Base-by-base conservation (phyloP, 1,284 basidiomycete genomes). In the Cutaneotrichosporon mucoides region DNA sequence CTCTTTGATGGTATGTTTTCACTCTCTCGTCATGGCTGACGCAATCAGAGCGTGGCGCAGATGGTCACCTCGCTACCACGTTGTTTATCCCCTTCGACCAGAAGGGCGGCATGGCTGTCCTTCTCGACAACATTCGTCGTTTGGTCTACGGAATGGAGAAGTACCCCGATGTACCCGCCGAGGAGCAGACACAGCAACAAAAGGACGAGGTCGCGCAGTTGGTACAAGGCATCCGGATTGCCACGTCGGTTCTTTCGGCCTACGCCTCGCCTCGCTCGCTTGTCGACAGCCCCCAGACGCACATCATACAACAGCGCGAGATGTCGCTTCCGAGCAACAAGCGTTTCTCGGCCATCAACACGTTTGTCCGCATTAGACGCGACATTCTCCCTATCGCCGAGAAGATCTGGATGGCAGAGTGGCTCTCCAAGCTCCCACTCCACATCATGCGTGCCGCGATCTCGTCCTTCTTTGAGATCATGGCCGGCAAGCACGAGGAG, bases 201-300 rank as follows among this genome's bases (percentile, higher is more conserved):
- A 84, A 85, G 63, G 85, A 87, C 60, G 79, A 89, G 33, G 43
- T 43, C 6, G 57, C 61, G 15, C 55, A 63, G 6, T 44, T 46
- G 11, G 47, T 55, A 3, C 37, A 53, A 2, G 53, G 48, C 4
- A 56, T 65, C 5, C 63, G 55, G 15, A 56, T 62, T 45, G 86
- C 87, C 0, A 81, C 96, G 24, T 84, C 89, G 64, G 80, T 97
- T 40, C 79, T 98, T 37, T 82, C 86, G 59, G 86, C 88, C 7
- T 81, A 98, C 50, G 83, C 91, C 35, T 87, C 88, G 1, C 84
- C 88, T 37, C 89, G 88, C 67, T 84, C 89, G 11, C 80, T 96
- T 33, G 83, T 92, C 58, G 93, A 97, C 61, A 90, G 90, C 10
- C 82, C 86, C 1, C 93, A 98, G 75, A 95, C 92, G 0, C 82